A percentile compares a stretch with the other conserved stretches of the same genome.
These are phyloP conservation scores for Parachlorella kessleri DNA, from an alignment of 139 green algal species.

Conservation along the genomic window DNA sequence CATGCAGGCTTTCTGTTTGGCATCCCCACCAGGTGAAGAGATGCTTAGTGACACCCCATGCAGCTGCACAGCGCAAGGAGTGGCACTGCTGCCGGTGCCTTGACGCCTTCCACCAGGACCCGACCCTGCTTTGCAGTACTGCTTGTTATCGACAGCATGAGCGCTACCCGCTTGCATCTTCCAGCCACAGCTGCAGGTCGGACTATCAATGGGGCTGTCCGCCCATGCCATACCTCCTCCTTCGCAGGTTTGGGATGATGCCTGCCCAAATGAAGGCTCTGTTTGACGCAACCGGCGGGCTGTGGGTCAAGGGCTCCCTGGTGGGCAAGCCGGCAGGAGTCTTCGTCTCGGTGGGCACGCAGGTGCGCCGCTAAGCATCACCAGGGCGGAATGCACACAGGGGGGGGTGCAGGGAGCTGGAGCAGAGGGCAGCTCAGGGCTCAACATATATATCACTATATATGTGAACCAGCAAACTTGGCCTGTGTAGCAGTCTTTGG, in stretches of 20 bases:
- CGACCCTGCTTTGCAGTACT: no score
- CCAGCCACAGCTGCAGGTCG: background rate
- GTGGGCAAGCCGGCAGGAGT: conserved; percentile 49
- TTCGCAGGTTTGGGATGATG: no score
- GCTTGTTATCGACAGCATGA: no score
- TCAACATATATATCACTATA: no score
- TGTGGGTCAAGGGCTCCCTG: conserved; percentile 51
- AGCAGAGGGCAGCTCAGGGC: background rate
- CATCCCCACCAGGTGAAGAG: conserved; percentile 46
- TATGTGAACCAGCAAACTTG: no score
- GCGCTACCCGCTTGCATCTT: background rate
- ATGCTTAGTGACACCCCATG: no score
- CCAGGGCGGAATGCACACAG: background rate
- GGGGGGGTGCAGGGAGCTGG: background rate
- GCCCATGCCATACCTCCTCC: no score
- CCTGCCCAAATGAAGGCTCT: conserved; percentile 53
- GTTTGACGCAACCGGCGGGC: conserved; percentile 61
- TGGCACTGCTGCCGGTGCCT: no score
- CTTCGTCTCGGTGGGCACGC: conserved; percentile 50
- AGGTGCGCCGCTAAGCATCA: no score
- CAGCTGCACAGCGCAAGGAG: no score
- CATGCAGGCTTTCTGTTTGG: conserved; percentile 63
- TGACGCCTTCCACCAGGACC: no score
- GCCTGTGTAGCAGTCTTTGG: no score
- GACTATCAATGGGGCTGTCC: background rate